Conservation (phyloP, 2,329 filamentous ascomycete species). For the Chaetoscypha palmicola region DNA sequence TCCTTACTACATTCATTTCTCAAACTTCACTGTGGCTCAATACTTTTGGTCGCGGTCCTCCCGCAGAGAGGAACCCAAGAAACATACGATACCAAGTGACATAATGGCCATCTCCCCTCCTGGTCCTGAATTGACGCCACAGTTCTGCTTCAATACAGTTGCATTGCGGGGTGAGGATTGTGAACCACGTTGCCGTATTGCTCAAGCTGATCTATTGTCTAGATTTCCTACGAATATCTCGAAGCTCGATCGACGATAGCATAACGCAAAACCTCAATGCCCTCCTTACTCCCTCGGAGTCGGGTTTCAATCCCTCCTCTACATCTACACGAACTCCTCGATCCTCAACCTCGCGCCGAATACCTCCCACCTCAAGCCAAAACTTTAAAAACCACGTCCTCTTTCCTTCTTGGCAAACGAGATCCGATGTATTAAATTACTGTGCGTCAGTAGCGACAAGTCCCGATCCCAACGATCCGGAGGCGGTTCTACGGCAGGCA, state of each 20-base stretch:
- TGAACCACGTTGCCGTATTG: neutral
- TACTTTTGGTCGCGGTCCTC: slow-evolving; percentile 28
- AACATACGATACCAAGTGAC: slow-evolving; percentile 9
- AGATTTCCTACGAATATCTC: slow-evolving; percentile 89
- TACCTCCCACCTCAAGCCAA: slow-evolving; percentile 57
- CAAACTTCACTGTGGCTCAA: slow-evolving; percentile 25
- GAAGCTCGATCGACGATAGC: slow-evolving; percentile 81
- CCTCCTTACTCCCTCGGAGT: slow-evolving; percentile 64
- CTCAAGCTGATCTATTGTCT: slow-evolving; percentile 3
- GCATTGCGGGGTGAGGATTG: slow-evolving; percentile 54
- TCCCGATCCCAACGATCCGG: slow-evolving; percentile 81
- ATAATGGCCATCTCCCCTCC: slow-evolving; percentile 25
- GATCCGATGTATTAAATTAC: slow-evolving; percentile 79
- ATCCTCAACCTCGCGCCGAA: slow-evolving; percentile 41
- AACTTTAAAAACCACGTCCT: slow-evolving; percentile 70
- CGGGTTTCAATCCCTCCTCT: slow-evolving; percentile 71
- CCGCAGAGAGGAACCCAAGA: slow-evolving; percentile 18
- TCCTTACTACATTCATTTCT: neutral
- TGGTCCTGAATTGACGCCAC: slow-evolving; percentile 54
- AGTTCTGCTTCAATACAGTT: slow-evolving; percentile 70
- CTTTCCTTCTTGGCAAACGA: slow-evolving; percentile 81
- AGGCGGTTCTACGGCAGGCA: slow-evolving; percentile 59
- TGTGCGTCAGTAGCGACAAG: slow-evolving; percentile 82
- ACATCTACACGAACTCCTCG: slow-evolving; percentile 57
- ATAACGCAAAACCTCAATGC: slow-evolving; percentile 92